Base-by-base conservation (phyloP, 129 eudicot genomes). In the Erigeron canadensis region DNA sequence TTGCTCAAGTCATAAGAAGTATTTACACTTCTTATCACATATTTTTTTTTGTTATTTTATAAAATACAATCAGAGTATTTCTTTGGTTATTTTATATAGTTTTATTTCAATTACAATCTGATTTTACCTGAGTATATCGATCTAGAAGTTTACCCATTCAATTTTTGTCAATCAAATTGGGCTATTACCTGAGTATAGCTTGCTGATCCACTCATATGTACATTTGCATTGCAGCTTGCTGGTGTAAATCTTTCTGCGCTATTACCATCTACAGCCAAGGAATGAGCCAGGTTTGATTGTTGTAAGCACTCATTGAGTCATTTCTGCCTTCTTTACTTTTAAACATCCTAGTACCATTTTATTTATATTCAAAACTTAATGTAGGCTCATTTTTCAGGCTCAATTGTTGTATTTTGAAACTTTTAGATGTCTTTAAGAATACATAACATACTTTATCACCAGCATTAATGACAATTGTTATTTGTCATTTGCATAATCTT, bases 191-290 rank as follows among this genome's bases (percentile, higher is more conserved):
- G n/a, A 17, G 7, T 15, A 39, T 10, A n/a, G 7, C 43, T 5
- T 10, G 19, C 4, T 74, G 45, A 71, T 44, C n/a, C 45, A 15
- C 54, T 64, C 44, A 9, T 34, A 7, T 43, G 38, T 66, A 61
- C 39, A 46, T 70, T 74, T 73, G 41, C 17, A 37, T 72, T 66
- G 76, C 89, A 86, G 96, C 81, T 86, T 63, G 62, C 90, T 65
- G 96, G 96, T 57, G 95, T 78, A 48, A 70, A 84, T 78, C 90
- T 89, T 28, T 82, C 95, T 67, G 67, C 73, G 13, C 23, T 89
- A 73, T 69, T 93, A 38, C 95, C 98, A 50, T 88, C 88, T 73
- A 96, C 90, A 28, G 85, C 95, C 84, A 71, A 83, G 41, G 95
- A 87, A 80, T 96, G 87, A 67, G 78, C 85, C 65, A 78, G 65